Evolutionary conservation across 495 filamentous ascomycete genomes (phyloP).

Genomic region (Hyaloscypha bicolor): DNA sequence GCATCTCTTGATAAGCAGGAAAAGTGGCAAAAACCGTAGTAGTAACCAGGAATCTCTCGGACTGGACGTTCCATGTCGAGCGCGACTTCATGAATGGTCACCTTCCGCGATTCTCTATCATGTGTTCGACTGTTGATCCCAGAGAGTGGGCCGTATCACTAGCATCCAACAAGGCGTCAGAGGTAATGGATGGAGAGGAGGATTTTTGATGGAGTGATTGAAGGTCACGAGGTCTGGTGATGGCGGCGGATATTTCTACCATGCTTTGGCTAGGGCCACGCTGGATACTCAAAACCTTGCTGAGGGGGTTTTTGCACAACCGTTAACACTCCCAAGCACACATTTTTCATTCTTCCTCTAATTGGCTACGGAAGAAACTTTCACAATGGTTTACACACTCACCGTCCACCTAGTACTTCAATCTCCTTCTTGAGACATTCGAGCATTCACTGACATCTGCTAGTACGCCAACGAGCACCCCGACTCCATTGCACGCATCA

Average conservation of each 20-base stretch:
- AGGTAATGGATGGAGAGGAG: background rate
- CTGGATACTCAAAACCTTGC: background rate
- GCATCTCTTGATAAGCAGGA: background rate
- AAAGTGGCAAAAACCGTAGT: conserved; percentile 27
- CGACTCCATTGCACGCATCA: conserved; percentile 61
- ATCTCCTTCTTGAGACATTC: background rate
- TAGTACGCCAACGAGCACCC: conserved; percentile 60
- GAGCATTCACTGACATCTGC: background rate
- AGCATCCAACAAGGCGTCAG: background rate
- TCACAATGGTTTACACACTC: conserved; percentile 56
- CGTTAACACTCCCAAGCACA: background rate
- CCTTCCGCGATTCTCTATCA: background rate
- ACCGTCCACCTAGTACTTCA: conserved; percentile 51
- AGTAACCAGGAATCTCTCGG: conserved; percentile 30
- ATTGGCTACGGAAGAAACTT: background rate
- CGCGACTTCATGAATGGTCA: background rate
- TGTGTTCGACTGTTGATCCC: background rate
- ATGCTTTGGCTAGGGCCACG: background rate
- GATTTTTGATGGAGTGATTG: background rate
- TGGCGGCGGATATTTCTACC: background rate
- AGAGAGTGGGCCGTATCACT: background rate
- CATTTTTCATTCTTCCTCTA: background rate
- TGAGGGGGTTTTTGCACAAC: background rate
- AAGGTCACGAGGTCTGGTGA: background rate
- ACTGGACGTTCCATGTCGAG: conserved; percentile 8